A percentile compares a stretch with the other conserved stretches of the same genome.
These are phyloP conservation scores for Reutealis trisperma DNA, from an alignment of 345 rosid genomes.

Conservation along the genomic window DNA sequence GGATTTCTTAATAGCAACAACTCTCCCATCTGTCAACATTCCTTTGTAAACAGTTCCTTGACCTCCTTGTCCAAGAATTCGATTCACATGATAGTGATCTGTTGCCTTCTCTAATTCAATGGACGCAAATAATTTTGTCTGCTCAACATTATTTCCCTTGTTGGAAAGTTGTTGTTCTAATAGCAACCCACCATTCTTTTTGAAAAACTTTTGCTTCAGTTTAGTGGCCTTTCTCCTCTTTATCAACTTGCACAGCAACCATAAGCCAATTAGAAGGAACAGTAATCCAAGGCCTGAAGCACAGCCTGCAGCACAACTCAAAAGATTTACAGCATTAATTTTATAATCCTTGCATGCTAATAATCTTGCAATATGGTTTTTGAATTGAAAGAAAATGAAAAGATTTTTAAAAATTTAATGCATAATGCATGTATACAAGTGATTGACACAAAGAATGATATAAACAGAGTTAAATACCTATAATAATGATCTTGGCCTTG, in stretches of 20 bases:
- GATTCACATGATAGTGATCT: background rate
- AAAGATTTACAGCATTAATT: background rate
- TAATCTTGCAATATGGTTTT: background rate
- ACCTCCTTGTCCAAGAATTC: constrained; percentile 4
- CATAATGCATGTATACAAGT: too few relatives aligned
- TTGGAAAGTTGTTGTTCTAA: background rate
- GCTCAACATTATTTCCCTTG: background rate
- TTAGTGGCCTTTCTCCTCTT: background rate
- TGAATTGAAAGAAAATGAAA: too few relatives aligned
- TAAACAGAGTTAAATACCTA: background rate
- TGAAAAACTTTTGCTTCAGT: background rate
- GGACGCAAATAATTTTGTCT: background rate
- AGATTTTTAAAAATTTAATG: too few relatives aligned
- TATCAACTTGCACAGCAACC: background rate
- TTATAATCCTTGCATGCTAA: background rate
- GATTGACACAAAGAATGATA: too few relatives aligned
- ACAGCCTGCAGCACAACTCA: background rate
- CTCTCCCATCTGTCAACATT: background rate
- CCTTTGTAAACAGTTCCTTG: background rate
- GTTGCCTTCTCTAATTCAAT: constrained; percentile 13
- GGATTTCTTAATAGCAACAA: background rate
- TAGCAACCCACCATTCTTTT: constrained; percentile 3
- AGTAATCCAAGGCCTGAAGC: background rate
- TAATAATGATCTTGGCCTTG: background rate
- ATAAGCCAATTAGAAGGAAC: background rate